phyloP scores from a whole-genome alignment of 208 protist genomes.

The Leishmania arabica region DNA sequence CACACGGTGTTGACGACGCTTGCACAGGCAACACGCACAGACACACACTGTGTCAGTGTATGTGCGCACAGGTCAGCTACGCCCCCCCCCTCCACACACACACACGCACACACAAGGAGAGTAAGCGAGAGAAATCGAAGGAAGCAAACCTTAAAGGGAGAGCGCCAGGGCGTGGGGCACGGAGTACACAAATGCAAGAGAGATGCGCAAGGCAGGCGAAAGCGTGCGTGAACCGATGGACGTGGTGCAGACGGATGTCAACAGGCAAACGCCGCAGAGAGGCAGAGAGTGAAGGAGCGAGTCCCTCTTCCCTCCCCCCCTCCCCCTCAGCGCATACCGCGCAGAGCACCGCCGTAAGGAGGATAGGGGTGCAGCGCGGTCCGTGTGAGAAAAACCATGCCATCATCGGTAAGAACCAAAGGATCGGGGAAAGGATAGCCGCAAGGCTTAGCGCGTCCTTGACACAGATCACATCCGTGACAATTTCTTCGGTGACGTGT shows the following conservation, averaged over 20 bases:
- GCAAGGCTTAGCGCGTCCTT: background rate
- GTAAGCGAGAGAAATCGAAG: background rate
- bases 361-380: background rate
- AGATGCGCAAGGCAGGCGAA: background rate
- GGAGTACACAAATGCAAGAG: background rate
- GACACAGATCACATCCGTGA: background rate
- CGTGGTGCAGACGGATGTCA: background rate
- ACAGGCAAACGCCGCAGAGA: background rate
- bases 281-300: background rate
- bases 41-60: background rate
- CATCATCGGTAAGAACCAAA: no score
- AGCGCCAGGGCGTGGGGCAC: background rate
- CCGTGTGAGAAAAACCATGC: background rate
- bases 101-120: background rate
- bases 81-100: background rate
- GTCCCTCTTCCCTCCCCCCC: no score
- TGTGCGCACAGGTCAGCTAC: background rate
- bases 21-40: background rate
- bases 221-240: background rate
- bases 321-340: no score
- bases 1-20: background rate
- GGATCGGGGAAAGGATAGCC: background rate
- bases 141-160: background rate
- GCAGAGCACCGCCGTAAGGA: background rate
- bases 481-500: no score